These are phyloP conservation scores for Hyphochytrium catenoides DNA, from an alignment of 352 stramenopile species.

Conservation along the genomic window DNA sequence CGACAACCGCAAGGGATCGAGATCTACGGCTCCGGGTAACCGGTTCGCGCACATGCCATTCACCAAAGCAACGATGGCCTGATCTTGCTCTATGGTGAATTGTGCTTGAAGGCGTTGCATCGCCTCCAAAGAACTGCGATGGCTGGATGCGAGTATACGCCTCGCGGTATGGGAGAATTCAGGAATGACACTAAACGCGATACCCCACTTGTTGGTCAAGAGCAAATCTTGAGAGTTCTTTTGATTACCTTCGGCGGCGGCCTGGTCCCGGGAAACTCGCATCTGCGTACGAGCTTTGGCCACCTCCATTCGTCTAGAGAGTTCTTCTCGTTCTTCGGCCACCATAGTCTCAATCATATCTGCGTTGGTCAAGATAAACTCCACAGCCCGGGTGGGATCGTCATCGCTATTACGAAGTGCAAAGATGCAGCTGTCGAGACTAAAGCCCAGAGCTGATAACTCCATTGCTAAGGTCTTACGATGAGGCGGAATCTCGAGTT, in stretches of 20 bases:
- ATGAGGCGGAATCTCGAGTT: conserved; percentile 1
- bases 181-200: conserved; percentile 50
- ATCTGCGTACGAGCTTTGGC: too few relatives aligned
- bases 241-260: background rate
- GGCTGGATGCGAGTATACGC: conserved; percentile 38
- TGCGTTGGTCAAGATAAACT: conserved; percentile 62
- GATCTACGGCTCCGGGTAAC: conserved; percentile 37
- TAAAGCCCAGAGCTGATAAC: conserved; percentile 57
- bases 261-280: too few relatives aligned
- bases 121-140: conserved; percentile 23
- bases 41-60: conserved; percentile 54
- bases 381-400: conserved; percentile 39
- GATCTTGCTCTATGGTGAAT: conserved; percentile 33
- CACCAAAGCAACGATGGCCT: conserved; percentile 42
- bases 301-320: conserved; percentile 13
- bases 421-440: conserved; percentile 62
- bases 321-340: conserved; percentile 30
- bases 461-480: conserved; percentile 46
- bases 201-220: conserved; percentile 42
- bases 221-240: conserved; percentile 5
- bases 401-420: conserved; percentile 50
- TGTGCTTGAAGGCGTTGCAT: conserved; percentile 34
- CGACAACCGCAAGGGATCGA: conserved; percentile 49
- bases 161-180: conserved; percentile 53
- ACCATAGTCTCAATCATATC: conserved; percentile 45